phyloP scores from a whole-genome alignment of 164 flowering plant genomes.

The Stephania japonica region DNA sequence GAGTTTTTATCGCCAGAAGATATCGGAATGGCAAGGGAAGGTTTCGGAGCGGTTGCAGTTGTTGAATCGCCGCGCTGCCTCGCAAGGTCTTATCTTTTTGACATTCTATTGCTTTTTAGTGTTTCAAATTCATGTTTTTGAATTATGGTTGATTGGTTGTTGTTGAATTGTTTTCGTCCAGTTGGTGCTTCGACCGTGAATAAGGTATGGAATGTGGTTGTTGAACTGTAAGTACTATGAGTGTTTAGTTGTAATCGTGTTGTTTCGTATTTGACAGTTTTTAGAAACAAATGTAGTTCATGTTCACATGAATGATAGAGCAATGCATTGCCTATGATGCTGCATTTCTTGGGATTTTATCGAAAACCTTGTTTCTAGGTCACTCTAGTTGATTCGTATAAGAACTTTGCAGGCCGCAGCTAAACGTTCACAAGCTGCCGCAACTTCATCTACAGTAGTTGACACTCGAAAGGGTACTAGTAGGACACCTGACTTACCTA shows the following conservation, averaged over 20 bases:
- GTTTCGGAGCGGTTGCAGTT: conserved; percentile 74
- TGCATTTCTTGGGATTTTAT: not conserved
- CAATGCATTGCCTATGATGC: not conserved
- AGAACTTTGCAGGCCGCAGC: conserved; percentile 33
- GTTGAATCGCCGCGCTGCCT: conserved; percentile 60
- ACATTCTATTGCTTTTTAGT: not conserved
- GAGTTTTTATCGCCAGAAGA: conserved; percentile 72
- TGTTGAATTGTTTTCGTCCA: conserved; percentile 22
- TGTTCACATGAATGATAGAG: not conserved
- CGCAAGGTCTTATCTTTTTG: not conserved
- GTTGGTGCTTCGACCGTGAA: conserved; percentile 43
- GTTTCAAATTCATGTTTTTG: not conserved
- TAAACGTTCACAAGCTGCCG: conserved; percentile 26
- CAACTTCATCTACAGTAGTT: conserved; percentile 29
- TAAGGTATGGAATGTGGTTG: conserved; percentile 49
- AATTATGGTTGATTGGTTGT: conserved; percentile 14
- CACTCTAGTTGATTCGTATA: not conserved
- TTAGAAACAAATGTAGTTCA: not conserved
- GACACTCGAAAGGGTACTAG: conserved; percentile 22
- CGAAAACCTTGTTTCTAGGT: not conserved
- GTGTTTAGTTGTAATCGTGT: not conserved
- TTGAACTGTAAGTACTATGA: conserved; percentile 14
- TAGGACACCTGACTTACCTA: conserved; percentile 25
- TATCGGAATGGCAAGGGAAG: conserved; percentile 80
- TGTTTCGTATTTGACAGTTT: not conserved